Evolutionary conservation across 2,329 filamentous ascomycete species (phyloP).

Genomic region (Pyrenochaeta sp.): DNA sequence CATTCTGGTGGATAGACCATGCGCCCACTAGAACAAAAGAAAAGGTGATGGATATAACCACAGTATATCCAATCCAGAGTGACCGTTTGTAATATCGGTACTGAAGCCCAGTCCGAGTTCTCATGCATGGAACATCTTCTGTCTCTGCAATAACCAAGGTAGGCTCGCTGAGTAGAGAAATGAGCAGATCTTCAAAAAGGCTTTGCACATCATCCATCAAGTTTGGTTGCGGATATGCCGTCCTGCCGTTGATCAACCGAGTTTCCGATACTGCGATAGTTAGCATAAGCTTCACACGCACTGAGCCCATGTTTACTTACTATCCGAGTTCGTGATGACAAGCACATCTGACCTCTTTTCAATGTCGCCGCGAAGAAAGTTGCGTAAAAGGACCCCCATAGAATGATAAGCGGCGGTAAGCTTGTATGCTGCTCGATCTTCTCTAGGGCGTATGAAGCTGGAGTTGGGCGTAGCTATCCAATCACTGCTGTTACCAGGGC

Average conservation of each 20-base stretch:
- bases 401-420: slow-evolving; percentile 43
- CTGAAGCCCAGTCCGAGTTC: slow-evolving; percentile 35
- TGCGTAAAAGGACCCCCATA: slow-evolving; percentile 43
- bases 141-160: slow-evolving; percentile 37
- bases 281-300: no score
- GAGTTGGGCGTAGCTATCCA: slow-evolving; percentile 23
- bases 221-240: slow-evolving; percentile 38
- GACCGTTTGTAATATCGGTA: slow-evolving; percentile 41
- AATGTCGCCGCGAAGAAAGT: slow-evolving; percentile 47
- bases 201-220: slow-evolving; percentile 39
- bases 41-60: slow-evolving; percentile 40
- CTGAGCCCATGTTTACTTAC: no score
- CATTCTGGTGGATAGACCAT: slow-evolving; percentile 45
- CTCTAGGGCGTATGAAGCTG: slow-evolving; percentile 36
- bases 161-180: slow-evolving; percentile 46
- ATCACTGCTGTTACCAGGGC: slow-evolving; percentile 16
- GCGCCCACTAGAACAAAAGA: slow-evolving; percentile 42
- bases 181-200: slow-evolving; percentile 49
- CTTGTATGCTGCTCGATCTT: slow-evolving; percentile 39
- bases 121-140: slow-evolving; percentile 34
- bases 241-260: slow-evolving; percentile 36
- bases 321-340: slow-evolving; percentile 43
- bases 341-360: slow-evolving; percentile 24
- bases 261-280: slow-evolving; percentile 37
- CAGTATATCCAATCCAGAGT: slow-evolving; percentile 50